Base-by-base conservation (phyloP, 2,329 filamentous ascomycete species). In the Hypoxylon sp. region DNA sequence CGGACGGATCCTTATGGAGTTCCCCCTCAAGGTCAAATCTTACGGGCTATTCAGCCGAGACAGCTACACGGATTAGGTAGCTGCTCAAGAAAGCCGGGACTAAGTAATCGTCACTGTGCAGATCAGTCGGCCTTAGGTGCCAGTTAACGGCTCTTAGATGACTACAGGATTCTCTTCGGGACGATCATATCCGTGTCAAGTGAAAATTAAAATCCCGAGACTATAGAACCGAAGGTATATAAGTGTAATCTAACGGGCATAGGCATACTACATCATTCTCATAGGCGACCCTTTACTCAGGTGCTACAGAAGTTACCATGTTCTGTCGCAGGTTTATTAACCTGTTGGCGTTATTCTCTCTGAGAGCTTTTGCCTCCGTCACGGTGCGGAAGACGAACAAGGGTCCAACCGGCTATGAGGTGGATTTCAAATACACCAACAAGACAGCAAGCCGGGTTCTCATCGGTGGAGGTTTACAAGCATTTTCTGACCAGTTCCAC, bases 401-500 rank as follows among this genome's bases (percentile, higher is more conserved):
- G 10, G 72, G 63, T 2, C 73, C 73, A 3, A 75, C 74, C 1
- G 74, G 74, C 9, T 75, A 74, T 36, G 74, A 76, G 51, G 73
- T 76, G n/a, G 73, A 75, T 28, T 76, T 75, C 56, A 61, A 68
- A 9, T 73, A 75, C 38, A 50, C 65, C 56, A 76, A 75, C 64
- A 62, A 51, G 1, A 75, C 73, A 1, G 74, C 73, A 2, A 69
- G 61, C 51, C 67, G 69, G 3, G 73, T 75, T 17, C 63, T 73
- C 25, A 73, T 77, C 53, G 74, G 73, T 45, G 73, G 74, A 6
- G 74, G 73, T 11, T 30, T 76, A 3, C 66, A 73, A 45, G 65
- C 71, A 30, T 74, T 77, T 60, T 73, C 75, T 1, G 75, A 77
- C 56, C 73, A 76, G 49, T 73, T 73, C 17, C 75, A 76, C 60